Evolutionary conservation across 495 filamentous ascomycete genomes (phyloP).

Genomic region (Lasiosphaeria ovina): DNA sequence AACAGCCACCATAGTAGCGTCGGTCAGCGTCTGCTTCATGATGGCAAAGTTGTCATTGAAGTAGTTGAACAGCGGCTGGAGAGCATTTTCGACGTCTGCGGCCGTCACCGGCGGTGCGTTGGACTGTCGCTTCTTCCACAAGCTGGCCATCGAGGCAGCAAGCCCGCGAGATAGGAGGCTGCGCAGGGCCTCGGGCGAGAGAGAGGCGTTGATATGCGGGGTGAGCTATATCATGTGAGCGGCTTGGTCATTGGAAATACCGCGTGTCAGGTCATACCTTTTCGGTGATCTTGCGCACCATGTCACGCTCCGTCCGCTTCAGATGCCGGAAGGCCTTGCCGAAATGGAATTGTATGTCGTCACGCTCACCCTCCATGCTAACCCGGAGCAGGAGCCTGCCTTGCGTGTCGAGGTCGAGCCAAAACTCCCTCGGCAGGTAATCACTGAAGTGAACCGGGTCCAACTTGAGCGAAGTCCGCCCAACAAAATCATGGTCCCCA

Average conservation of each 20-base stretch:
- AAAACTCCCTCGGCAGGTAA: constrained; percentile 91
- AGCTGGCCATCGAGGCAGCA: constrained; percentile 74
- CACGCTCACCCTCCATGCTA: constrained; percentile 97
- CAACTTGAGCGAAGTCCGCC: constrained; percentile 89
- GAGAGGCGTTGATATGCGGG: constrained; percentile 84
- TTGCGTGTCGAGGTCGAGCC: constrained; percentile 96
- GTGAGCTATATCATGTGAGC: constrained; percentile 63
- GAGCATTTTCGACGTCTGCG: constrained; percentile 72
- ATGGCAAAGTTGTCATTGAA: constrained; percentile 99
- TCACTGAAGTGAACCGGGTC: constrained; percentile 95
- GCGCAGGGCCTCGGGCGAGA: constrained; percentile 78
- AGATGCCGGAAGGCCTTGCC: constrained; percentile 93
- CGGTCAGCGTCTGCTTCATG: constrained; percentile 93
- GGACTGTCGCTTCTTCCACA: constrained; percentile 62
- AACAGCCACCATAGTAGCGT: constrained; percentile 90
- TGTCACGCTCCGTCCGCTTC: constrained; percentile 93
- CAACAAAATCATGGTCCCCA: constrained; percentile 96
- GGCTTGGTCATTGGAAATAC: background rate
- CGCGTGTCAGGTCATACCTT: constrained; percentile 60
- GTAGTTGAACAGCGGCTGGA: constrained; percentile 90
- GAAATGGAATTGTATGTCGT: constrained; percentile 99
- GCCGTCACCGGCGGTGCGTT: constrained; percentile 58
- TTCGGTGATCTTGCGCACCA: constrained; percentile 96
- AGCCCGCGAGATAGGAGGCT: constrained; percentile 71
- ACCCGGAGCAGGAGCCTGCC: constrained; percentile 84